phyloP scores from a whole-genome alignment of 2,329 filamentous ascomycete genomes.

The Trichoderma brevicompactum region DNA sequence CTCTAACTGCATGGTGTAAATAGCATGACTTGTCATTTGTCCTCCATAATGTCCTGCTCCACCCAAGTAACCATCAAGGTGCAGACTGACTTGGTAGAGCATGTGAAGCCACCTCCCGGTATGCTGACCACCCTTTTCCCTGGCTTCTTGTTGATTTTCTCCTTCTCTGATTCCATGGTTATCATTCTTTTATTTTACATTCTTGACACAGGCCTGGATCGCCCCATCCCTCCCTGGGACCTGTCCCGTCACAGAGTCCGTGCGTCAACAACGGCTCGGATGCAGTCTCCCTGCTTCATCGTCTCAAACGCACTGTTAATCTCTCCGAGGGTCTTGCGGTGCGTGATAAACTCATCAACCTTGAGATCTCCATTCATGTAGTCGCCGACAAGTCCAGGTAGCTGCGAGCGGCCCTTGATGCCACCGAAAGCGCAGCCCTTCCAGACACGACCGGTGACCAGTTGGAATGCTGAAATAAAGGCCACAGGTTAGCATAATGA shows the following conservation, averaged over 20 bases:
- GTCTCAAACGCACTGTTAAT: slow-evolving; percentile 91
- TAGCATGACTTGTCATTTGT: background rate
- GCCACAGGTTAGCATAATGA: slow-evolving; percentile 32
- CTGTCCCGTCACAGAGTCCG: slow-evolving; percentile 40
- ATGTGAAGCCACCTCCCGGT: background rate
- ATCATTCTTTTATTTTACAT: slow-evolving; percentile 1
- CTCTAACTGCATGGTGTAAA: too few relatives aligned
- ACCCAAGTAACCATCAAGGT: slow-evolving; percentile 18
- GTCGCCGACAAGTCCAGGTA: slow-evolving; percentile 83
- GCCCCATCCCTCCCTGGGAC: too few relatives aligned
- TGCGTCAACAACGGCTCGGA: slow-evolving; percentile 86
- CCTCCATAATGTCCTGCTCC: background rate
- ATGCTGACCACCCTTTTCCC: background rate
- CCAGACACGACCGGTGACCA: slow-evolving; percentile 97
- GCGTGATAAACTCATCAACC: slow-evolving; percentile 99
- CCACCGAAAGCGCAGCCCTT: slow-evolving; percentile 97
- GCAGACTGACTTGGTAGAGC: background rate
- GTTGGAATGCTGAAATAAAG: slow-evolving; percentile 79
- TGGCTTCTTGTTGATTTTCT: background rate
- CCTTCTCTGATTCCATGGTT: background rate
- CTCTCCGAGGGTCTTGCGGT: slow-evolving; percentile 78
- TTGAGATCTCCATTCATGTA: slow-evolving; percentile 90
- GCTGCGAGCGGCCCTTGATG: slow-evolving; percentile 94
- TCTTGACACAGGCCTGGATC: background rate
- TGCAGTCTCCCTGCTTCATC: slow-evolving; percentile 97